phyloP scores from a whole-genome alignment of 345 rosid genomes.

The Eutrema heterophyllum region DNA sequence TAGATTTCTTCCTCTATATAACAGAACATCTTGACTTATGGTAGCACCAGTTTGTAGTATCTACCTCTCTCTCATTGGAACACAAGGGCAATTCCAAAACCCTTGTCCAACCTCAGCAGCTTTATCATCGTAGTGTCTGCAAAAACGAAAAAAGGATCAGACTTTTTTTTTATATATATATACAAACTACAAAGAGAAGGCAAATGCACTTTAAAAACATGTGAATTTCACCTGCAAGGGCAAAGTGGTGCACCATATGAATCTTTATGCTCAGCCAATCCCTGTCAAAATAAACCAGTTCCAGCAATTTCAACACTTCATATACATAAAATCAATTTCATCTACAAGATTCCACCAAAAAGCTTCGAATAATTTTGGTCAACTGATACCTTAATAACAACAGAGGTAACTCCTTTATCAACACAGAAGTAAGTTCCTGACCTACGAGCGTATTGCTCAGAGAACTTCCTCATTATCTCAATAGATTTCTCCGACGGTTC shows the following conservation, averaged over 20 bases:
- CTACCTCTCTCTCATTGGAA: constrained; percentile 97
- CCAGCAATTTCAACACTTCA: neutral
- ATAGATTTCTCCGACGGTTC: constrained; percentile 85
- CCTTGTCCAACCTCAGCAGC: constrained; percentile 82
- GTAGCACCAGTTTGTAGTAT: neutral
- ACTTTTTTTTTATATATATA: neutral
- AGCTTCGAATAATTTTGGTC: neutral
- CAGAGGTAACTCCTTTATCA: constrained; percentile 89
- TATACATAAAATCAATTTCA: neutral
- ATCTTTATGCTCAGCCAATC: constrained; percentile 94
- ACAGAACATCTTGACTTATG: neutral
- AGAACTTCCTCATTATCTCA: constrained; percentile 93
- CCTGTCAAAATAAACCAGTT: constrained; percentile 37
- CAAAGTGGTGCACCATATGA: constrained; percentile 57
- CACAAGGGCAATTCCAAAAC: constrained; percentile 94
- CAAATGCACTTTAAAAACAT: neutral
- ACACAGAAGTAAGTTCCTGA: constrained; percentile 91
- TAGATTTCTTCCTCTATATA: neutral
- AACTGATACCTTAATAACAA: constrained; percentile 67
- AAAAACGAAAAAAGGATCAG: neutral
- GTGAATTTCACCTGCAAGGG: constrained; percentile 17
- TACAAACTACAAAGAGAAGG: neutral
- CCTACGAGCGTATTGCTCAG: constrained; percentile 87
- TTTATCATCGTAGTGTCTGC: constrained; percentile 93
- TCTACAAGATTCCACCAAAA: neutral